Base-by-base conservation (phyloP, 768 basidiomycete genomes). In the Cytidiella melzeri region DNA sequence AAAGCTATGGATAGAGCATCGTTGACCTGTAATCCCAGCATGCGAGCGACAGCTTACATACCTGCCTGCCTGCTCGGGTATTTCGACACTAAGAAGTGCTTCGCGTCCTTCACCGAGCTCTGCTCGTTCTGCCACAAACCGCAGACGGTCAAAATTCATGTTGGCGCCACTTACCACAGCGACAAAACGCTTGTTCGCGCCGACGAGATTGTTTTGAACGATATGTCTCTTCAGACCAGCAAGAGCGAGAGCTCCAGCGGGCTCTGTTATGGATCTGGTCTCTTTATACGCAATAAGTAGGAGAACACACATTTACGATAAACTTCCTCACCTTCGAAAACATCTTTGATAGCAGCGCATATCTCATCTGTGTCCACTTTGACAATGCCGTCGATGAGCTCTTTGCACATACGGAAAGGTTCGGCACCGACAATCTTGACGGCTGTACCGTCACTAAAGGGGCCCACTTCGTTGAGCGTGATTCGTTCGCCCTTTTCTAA, bases 81-180 rank as follows among this genome's bases (percentile, higher is more conserved):
- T 87, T 59, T 90, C 87, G n/a, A 97, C 89, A 59, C 88, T 89
- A 56, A 98, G 75, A 41, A 98, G 74, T 0, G 88, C 96, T 68
- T 99, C 96, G 45, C 87, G 78, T 10, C 95, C 87, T 67, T 99
- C 96, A 54, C 96, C 96, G 18, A 98, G 75, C 66, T 97, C 93
- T 3, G 96, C 96, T 49, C 96, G 92, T 65, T 99, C 96, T 18
- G 96, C 89, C n/a, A 99, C 94, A 63, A 98, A 99, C 9, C 96
- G 81, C 41, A 99, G 68, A 38, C 95, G 81, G 61, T 92, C 90
- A 67, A 99, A 99, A 70, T 99, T 98, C 91, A 99, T 96, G 69
- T 99, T 98, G 15, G 95, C 96, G 19, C 96, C 96, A 60, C 91
- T 94, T 55, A 98, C 71, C 45, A 97, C 83, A 4, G 81, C 93